Evolutionary conservation across 2,329 filamentous ascomycete species (phyloP), one percentile per base, ranked within the genome.

Genomic region (Cyclaneusma minus): DNA sequence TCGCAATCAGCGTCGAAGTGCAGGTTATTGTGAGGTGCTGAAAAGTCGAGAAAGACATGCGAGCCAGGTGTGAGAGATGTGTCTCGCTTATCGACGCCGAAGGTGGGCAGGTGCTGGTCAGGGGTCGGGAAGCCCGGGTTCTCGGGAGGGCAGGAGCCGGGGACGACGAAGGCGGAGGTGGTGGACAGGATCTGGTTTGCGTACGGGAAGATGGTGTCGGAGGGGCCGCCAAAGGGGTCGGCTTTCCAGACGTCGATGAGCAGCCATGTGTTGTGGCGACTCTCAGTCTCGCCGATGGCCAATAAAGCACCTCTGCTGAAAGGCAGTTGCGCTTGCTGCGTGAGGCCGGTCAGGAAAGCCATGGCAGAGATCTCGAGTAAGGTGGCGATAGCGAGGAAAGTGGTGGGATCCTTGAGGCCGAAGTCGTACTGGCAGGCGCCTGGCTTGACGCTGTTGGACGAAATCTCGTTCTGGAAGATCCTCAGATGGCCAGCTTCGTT

Each of bases 401-500:
- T 29, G 3, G 16, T n/a, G 1, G 35, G 29, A 16, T 28, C 34
- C 6, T 26, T 36, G 21, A 44, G 35, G 7, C 40, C 38, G 25
- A 42, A 53, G 8, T 36, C 25, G 29, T 53, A 53, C 13, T 39
- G 34, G 39, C 51, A 54, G 3, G 41, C 35, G 0, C 48, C 50
- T 0, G 56, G 55, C 34, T 57, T 59, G 14, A 55, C 34, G 2
- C 51, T 56, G 3, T 43, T 50, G n/a, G 40, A 31, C 1, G 50
- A 55, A 22, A 59, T 58, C 18, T 48, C 40, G 29, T 52, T 48
- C 31, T 57, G 54, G 38, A 60, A 59, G 29, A 58, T 54, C 14
- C 50, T 44, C 10, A 58, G 36, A 31, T 59, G 54, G 3, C 55
- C 55, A 11, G 55, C 55, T 38, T 60, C 56, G 22, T 57, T 59